phyloP scores from a whole-genome alignment of 768 basidiomycete species.

The Asterophora lycoperdoides region DNA sequence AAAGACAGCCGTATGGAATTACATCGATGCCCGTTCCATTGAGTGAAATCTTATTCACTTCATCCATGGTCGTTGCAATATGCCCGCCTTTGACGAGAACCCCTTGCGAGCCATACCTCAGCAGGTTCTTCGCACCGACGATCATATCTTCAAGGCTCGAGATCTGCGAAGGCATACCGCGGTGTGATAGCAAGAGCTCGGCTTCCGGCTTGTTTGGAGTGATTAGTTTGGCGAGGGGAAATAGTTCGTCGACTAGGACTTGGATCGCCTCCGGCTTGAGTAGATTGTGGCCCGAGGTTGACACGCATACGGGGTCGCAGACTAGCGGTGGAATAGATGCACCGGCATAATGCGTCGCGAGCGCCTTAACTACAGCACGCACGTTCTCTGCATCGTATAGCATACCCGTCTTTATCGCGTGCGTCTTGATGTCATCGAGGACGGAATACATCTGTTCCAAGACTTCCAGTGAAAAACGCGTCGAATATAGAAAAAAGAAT shows the following conservation, averaged over 20 bases:
- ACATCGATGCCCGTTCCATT: constrained; percentile 32
- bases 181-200: constrained; percentile 54
- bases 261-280: constrained; percentile 63
- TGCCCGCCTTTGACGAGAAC: constrained; percentile 90
- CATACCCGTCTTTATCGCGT: constrained; percentile 90
- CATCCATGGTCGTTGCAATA: constrained; percentile 39
- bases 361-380: constrained; percentile 43
- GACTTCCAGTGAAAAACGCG: constrained; percentile 3
- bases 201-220: constrained; percentile 88
- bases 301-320: constrained; percentile 89
- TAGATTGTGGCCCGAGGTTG: constrained; percentile 82
- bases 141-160: constrained; percentile 57
- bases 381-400: constrained; percentile 59
- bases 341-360: constrained; percentile 38
- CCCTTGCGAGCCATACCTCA: constrained; percentile 44
- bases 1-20: constrained; percentile 41
- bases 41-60: constrained; percentile 34
- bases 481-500: neutral
- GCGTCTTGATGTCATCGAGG: constrained; percentile 64
- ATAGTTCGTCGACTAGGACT: constrained; percentile 53
- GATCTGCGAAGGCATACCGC: constrained; percentile 29
- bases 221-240: constrained; percentile 67
- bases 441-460: constrained; percentile 62
- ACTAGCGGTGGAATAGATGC: constrained; percentile 50
- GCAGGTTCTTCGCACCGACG: constrained; percentile 45